Base-by-base conservation (phyloP, 1,139 yeast genomes). In the Zhuliangozyma parablackwelliae region DNA sequence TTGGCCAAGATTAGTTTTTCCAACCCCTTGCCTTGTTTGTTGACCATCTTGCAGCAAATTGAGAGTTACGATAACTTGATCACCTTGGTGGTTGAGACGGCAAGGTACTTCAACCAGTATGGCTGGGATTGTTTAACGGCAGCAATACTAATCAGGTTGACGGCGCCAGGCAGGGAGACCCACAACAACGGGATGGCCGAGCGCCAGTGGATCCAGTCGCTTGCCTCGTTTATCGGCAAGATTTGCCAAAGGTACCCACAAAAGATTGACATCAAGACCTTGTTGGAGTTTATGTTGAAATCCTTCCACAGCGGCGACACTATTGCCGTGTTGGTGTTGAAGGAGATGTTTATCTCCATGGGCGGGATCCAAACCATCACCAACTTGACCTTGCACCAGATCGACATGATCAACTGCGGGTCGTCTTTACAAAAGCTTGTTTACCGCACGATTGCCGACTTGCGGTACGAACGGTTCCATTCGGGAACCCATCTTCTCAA, bases 61-160 rank as follows among this genome's bases (percentile, higher is more conserved):
- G 98, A 94, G 57, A 88, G 95, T 63, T 94, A 92, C 54, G 96
- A 86, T 54, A 92, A 89, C 54, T 75, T 89, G 46, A 87, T 82
- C 37, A 80, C 78, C 32, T 67, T 89, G 39, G 81, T 92, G 10
- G 90, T 88, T 9, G 85, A 83, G 38, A 80, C 95, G 2, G 90
- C 96, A 0, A 68, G 82, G 33, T 84, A 80, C 50, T 87, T 89
- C 56, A 84, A 83, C 39, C 73, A 67, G 7, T 82, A 84, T 53
- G 92, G 90, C 0, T 89, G 95, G 90, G 97, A 90, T 56, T 85
- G 80, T 2, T 62, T 90, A 30, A 82, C 92, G 2, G 80, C 78
- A 48, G 90, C 86, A 1, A 63, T 90, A 7, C 64, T 89, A 56
- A 73, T 80, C 51, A 77, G 95, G 49, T 68, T 92, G 26, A 80